Conservation (phyloP, 169 alveolate genomes). For the Blepharisma undulans region DNA sequence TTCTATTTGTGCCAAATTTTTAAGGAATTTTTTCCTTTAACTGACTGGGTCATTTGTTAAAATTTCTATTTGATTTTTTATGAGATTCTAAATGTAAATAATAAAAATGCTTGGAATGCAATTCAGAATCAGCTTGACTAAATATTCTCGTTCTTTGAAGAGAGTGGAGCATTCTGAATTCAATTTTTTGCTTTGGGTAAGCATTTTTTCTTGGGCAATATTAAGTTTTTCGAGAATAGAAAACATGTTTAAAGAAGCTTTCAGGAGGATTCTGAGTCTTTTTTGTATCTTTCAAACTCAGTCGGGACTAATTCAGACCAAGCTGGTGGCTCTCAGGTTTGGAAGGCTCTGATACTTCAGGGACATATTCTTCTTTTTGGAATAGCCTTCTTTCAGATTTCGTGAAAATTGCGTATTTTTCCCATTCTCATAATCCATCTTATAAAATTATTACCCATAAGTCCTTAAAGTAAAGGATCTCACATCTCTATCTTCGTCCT, state of each 20-base stretch:
- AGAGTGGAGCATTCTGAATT: neutral
- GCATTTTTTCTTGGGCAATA: neutral
- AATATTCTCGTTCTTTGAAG: neutral
- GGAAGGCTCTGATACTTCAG: neutral
- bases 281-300: neutral
- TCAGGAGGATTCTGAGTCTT: neutral
- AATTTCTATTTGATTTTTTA: neutral
- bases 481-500: conserved; percentile 41
- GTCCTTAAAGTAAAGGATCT: conserved; percentile 34
- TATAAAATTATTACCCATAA: no score
- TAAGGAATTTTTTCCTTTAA: neutral
- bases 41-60: neutral
- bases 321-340: neutral
- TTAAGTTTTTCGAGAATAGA: neutral
- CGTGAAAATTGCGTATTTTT: neutral
- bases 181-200: neutral
- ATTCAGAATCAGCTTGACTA: neutral
- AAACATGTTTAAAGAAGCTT: neutral
- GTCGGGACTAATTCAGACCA: neutral
- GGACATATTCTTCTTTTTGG: neutral
- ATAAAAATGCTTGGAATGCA: conserved; percentile 11
- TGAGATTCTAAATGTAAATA: neutral
- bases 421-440: no score
- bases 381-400: neutral
- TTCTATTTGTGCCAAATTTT: conserved; percentile 2